phyloP scores from a whole-genome alignment of 1,139 yeast species.

The Diutina pseudorugosa region DNA sequence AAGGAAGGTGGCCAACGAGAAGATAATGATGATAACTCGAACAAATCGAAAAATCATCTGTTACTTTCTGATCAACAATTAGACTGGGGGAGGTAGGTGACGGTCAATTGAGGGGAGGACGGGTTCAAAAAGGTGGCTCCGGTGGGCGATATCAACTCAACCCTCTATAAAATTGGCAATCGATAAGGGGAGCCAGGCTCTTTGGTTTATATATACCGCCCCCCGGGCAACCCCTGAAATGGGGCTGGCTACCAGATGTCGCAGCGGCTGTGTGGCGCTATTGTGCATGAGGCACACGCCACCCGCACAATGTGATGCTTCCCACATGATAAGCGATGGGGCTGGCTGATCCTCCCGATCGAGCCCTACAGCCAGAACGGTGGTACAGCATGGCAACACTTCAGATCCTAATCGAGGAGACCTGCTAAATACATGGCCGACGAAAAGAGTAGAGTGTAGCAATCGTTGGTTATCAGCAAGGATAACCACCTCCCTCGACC shows the following conservation, averaged over 20 bases:
- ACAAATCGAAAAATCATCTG: constrained; percentile 20
- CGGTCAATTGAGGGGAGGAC: neutral
- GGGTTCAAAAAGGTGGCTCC: neutral
- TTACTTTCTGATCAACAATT: neutral
- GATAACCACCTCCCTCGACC: neutral
- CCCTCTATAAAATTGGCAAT: neutral
- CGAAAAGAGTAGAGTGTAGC: too few species aligned
- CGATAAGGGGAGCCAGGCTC: neutral
- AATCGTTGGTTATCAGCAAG: neutral
- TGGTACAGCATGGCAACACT: neutral
- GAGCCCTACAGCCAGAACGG: neutral
- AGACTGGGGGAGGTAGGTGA: neutral
- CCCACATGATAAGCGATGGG: neutral
- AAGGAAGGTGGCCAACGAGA: constrained; percentile 23
- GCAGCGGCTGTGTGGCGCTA: neutral
- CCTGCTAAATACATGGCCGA: too few species aligned
- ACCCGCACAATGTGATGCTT: neutral
- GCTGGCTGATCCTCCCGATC: neutral
- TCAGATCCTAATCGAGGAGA: neutral
- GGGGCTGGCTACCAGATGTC: neutral
- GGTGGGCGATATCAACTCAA: neutral
- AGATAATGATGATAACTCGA: constrained; percentile 21
- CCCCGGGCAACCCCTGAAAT: neutral
- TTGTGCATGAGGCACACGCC: neutral
- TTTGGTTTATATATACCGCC: neutral